Evolutionary conservation across 108 stramenopile genomes (phyloP).

Genomic region (Schizochytrium sp.): DNA sequence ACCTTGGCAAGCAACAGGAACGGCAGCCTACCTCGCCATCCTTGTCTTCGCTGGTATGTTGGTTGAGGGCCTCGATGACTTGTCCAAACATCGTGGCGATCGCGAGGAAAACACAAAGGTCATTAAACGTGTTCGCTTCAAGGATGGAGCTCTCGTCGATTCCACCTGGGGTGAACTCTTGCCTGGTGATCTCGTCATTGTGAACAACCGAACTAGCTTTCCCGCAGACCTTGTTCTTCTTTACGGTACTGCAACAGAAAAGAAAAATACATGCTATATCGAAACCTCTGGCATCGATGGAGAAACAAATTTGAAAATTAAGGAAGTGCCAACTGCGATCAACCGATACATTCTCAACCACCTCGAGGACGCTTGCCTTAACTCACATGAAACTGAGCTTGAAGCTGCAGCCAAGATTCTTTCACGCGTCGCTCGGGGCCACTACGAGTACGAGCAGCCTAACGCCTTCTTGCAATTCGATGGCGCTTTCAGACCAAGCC

Average conservation of each 20-base stretch:
- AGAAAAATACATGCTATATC: slow-evolving; percentile 86
- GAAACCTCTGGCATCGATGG: slow-evolving; percentile 96
- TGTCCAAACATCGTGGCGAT: slow-evolving; percentile 86
- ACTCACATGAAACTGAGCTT: not conserved
- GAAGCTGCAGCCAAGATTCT: slow-evolving; percentile 25
- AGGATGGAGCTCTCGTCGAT: slow-evolving; percentile 74
- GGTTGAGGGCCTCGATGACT: slow-evolving; percentile 91
- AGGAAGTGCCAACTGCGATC: not conserved
- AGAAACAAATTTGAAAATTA: slow-evolving; percentile 95
- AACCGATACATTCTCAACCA: slow-evolving; percentile 35
- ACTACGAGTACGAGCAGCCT: slow-evolving; percentile 46
- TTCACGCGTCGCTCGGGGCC: not conserved
- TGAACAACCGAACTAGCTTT: slow-evolving; percentile 89
- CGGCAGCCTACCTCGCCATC: slow-evolving; percentile 89
- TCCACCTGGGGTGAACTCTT: slow-evolving; percentile 77
- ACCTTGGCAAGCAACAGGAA: slow-evolving; percentile 91
- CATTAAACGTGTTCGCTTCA: slow-evolving; percentile 78
- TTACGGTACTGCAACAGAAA: slow-evolving; percentile 76
- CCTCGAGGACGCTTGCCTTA: slow-evolving; percentile 19
- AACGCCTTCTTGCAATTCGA: slow-evolving; percentile 59
- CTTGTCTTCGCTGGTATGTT: slow-evolving; percentile 83
- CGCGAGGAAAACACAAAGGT: slow-evolving; percentile 79
- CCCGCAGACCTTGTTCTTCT: slow-evolving; percentile 93
- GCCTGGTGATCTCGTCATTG: slow-evolving; percentile 89
- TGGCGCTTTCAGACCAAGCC: slow-evolving; percentile 63